Percentiles rank a stretch among this genome's conserved stretches.
Conservation (phyloP, 1,284 basidiomycete genomes). For the Trametes polyzona region DNA sequence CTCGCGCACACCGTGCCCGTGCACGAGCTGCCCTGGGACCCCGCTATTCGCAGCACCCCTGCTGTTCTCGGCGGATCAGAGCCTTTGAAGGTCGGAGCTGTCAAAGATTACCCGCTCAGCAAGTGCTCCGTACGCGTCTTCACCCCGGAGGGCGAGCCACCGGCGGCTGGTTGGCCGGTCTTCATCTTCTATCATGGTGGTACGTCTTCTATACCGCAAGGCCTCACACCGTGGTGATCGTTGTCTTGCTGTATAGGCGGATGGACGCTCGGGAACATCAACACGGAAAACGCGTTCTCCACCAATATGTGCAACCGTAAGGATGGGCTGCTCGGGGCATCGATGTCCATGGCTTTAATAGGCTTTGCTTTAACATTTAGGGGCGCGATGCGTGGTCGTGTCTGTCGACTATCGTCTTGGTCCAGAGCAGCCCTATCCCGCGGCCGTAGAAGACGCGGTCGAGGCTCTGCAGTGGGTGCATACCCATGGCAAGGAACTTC, state of each 20-base stretch:
- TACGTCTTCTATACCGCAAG: conserved; percentile 26
- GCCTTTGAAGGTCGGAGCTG: conserved; percentile 56
- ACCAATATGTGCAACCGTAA: conserved; percentile 61
- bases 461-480: conserved; percentile 69
- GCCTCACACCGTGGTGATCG: background rate
- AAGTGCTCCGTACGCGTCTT: conserved; percentile 57
- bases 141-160: conserved; percentile 55
- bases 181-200: conserved; percentile 68
- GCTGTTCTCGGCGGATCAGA: conserved; percentile 59
- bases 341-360: background rate
- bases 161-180: conserved; percentile 60
- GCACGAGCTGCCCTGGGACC: conserved; percentile 64
- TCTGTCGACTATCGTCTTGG: conserved; percentile 78
- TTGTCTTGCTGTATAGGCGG: conserved; percentile 47
- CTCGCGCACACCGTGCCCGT: conserved; percentile 48
- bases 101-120: conserved; percentile 51
- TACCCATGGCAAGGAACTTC: conserved; percentile 42
- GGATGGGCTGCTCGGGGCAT: conserved; percentile 2
- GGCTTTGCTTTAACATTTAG: conserved; percentile 35
- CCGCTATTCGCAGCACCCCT: conserved; percentile 54
- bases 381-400: conserved; percentile 57
- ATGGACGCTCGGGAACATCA: conserved; percentile 70
- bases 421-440: conserved; percentile 76
- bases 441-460: conserved; percentile 74
- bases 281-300: conserved; percentile 59